phyloP scores from a whole-genome alignment of 495 filamentous ascomycete species.

The Hypoxylon lenormandii region DNA sequence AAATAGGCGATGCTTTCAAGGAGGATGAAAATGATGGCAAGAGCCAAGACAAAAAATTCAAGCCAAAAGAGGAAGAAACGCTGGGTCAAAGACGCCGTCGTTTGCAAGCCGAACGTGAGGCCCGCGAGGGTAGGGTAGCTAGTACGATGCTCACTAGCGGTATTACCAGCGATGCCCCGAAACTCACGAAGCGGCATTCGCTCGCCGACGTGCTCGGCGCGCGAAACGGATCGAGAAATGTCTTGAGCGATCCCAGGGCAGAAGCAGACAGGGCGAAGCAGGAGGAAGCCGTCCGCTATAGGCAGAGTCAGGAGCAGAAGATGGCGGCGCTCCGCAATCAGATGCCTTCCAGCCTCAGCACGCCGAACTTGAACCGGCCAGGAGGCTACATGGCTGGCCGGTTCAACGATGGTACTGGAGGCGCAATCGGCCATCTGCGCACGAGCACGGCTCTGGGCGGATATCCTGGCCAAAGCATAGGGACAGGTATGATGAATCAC shows the following conservation, averaged over 20 bases:
- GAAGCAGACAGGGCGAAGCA: conserved; percentile 44
- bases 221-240: conserved; percentile 22
- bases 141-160: conserved; percentile 23
- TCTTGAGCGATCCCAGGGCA: conserved; percentile 41
- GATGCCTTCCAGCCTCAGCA: conserved; percentile 55
- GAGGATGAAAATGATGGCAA: conserved; percentile 48
- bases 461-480: conserved; percentile 27
- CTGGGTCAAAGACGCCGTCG: conserved; percentile 85
- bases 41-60: conserved; percentile 51
- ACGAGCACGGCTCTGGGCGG: conserved; percentile 38
- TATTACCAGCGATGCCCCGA: conserved; percentile 8
- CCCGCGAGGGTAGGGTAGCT: conserved; percentile 61
- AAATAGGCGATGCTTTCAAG: conserved; percentile 69
- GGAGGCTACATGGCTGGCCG: conserved; percentile 65
- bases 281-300: conserved; percentile 51
- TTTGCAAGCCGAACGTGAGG: conserved; percentile 77
- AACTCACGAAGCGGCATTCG: conserved; percentile 47
- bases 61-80: conserved; percentile 74
- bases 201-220: conserved; percentile 47
- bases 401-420: conserved; percentile 65
- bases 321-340: conserved; percentile 57
- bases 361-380: conserved; percentile 46
- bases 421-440: conserved; percentile 47
- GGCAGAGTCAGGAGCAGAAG: conserved; percentile 54
- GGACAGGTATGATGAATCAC: conserved; percentile 3